Conservation (phyloP, 2,329 filamentous ascomycete species). For the Pseudodiploospora longispora region DNA sequence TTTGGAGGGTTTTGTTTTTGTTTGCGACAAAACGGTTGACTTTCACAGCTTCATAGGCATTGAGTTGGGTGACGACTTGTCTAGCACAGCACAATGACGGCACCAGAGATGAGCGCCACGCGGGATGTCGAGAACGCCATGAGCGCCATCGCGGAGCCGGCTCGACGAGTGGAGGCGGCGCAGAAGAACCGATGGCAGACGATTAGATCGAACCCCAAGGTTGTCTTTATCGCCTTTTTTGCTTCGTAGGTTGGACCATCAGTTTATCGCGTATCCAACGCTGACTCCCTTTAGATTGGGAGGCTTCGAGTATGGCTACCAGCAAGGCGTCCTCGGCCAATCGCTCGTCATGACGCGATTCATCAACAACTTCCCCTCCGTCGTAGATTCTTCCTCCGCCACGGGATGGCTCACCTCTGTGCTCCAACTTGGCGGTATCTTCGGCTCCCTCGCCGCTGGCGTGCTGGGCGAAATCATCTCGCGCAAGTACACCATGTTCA, state of each 20-base stretch:
- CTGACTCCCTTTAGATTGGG: constrained; percentile 29
- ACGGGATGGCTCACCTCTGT: constrained; percentile 44
- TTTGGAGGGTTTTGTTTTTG: too few relatives aligned
- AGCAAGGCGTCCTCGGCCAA: constrained; percentile 47
- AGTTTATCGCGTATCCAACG: background rate
- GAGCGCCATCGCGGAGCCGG: constrained; percentile 10
- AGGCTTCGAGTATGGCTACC: constrained; percentile 45
- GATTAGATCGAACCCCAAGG: constrained; percentile 26
- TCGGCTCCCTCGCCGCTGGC: constrained; percentile 39
- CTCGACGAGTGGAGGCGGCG: constrained; percentile 8
- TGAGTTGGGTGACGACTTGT: too few relatives aligned
- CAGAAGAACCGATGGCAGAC: constrained; percentile 18
- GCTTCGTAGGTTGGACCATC: constrained; percentile 23
- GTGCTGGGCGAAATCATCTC: constrained; percentile 41
- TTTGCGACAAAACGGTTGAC: too few relatives aligned
- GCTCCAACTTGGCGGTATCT: constrained; percentile 41
- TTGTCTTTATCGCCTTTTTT: constrained; percentile 31
- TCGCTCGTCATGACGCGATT: constrained; percentile 46
- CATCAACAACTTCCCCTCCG: constrained; percentile 38
- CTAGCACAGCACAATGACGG: too few relatives aligned
- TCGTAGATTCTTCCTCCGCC: constrained; percentile 36
- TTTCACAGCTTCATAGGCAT: too few relatives aligned
- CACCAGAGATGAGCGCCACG: too few relatives aligned
- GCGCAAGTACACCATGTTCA: constrained; percentile 44
- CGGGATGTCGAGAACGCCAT: background rate